Conservation (phyloP, 306 rosid genomes). For the Malus asiatica region DNA sequence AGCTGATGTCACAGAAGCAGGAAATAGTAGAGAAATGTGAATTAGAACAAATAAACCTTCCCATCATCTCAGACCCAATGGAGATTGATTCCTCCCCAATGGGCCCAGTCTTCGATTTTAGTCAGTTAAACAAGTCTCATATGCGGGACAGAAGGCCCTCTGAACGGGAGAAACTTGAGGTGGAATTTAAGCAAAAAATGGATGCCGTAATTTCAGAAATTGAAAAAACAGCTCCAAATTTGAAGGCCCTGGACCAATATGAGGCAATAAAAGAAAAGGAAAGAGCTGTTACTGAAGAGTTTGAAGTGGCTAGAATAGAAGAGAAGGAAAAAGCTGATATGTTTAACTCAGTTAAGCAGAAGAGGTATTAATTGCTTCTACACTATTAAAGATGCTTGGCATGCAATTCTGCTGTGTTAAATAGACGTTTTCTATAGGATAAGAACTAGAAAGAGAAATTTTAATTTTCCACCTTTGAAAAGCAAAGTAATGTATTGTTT, state of each 20-base stretch:
- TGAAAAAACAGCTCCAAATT: slow-evolving; percentile 93
- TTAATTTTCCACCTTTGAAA: neutral
- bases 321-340: slow-evolving; percentile 68
- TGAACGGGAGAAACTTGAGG: slow-evolving; percentile 68
- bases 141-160: slow-evolving; percentile 62
- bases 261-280: slow-evolving; percentile 86
- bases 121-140: slow-evolving; percentile 50
- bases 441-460: neutral
- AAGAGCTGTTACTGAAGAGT: slow-evolving; percentile 72
- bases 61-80: slow-evolving; percentile 72
- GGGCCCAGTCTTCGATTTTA: slow-evolving; percentile 67
- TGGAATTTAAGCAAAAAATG: slow-evolving; percentile 68
- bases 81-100: slow-evolving; percentile 56
- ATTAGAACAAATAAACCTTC: slow-evolving; percentile 74
- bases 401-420: neutral
- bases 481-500: neutral
- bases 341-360: slow-evolving; percentile 72
- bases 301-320: slow-evolving; percentile 84
- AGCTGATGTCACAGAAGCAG: slow-evolving; percentile 63
- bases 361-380: slow-evolving; percentile 41
- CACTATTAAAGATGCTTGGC: slow-evolving; percentile 1
- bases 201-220: slow-evolving; percentile 72
- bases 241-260: slow-evolving; percentile 96
- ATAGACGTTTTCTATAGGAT: neutral
- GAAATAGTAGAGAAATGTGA: slow-evolving; percentile 87